Conservation (phyloP, 345 rosid genomes). For the Gossypium longicalyx region DNA sequence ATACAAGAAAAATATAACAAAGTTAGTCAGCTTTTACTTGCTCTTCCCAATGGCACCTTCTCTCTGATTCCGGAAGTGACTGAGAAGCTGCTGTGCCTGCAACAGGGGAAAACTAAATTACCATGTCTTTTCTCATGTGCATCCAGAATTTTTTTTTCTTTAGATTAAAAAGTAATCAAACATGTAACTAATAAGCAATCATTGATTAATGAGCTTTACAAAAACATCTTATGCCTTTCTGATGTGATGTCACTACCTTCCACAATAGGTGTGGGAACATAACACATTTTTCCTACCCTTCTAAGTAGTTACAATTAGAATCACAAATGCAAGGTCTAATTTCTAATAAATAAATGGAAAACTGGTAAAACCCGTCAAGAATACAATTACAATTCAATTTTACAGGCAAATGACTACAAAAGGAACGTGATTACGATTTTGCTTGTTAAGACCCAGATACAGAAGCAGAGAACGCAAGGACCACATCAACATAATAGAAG, state of each 20-base stretch:
- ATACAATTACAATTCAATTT: background rate
- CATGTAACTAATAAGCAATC: background rate
- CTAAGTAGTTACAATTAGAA: background rate
- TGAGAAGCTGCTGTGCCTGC: slow-evolving; percentile 93
- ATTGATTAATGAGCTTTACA: background rate
- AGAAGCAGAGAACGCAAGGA: background rate
- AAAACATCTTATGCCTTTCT: background rate
- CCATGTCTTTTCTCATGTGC: slow-evolving; percentile 18
- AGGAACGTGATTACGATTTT: background rate
- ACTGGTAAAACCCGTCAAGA: background rate
- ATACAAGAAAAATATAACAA: slow-evolving; percentile 9
- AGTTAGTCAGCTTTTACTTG: slow-evolving; percentile 32
- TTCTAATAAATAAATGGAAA: background rate
- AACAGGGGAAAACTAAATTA: slow-evolving; percentile 16
- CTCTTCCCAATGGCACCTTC: slow-evolving; percentile 58
- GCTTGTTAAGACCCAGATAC: background rate
- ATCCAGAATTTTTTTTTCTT: background rate
- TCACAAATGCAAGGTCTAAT: background rate
- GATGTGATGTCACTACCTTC: background rate
- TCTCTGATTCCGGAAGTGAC: slow-evolving; percentile 90
- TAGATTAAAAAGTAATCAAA: background rate
- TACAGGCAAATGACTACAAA: slow-evolving; percentile 2
- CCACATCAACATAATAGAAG: background rate
- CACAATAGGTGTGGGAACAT: background rate
- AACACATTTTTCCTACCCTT: background rate